These are phyloP conservation scores for Mycena rosella DNA, from an alignment of 768 basidiomycete genomes.

Conservation along the genomic window DNA sequence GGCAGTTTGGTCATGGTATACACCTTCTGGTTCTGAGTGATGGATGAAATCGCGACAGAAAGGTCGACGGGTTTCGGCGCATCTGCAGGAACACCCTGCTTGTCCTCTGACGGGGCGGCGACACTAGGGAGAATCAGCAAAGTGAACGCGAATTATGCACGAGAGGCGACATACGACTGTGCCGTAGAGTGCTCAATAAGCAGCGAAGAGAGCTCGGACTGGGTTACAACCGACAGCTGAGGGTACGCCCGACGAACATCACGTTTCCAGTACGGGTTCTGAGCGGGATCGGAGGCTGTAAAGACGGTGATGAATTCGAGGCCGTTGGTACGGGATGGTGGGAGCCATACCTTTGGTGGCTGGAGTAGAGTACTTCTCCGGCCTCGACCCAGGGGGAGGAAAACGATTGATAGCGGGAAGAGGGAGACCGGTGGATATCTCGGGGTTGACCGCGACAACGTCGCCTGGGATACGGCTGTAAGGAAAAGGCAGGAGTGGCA, in stretches of 20 bases:
- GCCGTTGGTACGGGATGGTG: background rate
- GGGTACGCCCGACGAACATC: conserved; percentile 94
- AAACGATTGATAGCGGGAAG: conserved; percentile 78
- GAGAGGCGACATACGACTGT: conserved; percentile 66
- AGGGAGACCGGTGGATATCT: conserved; percentile 92
- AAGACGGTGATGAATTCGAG: conserved; percentile 11
- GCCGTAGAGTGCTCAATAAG: conserved; percentile 83
- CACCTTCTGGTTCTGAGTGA: conserved; percentile 67
- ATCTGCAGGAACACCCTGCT: conserved; percentile 59
- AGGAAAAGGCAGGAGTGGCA: background rate
- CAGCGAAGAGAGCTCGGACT: conserved; percentile 82
- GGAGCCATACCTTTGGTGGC: conserved; percentile 80
- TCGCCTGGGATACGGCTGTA: conserved; percentile 69
- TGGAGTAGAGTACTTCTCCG: conserved; percentile 88
- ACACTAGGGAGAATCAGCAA: conserved; percentile 27
- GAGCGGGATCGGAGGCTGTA: conserved; percentile 84
- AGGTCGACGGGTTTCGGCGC: conserved; percentile 67
- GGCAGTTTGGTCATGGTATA: conserved; percentile 78
- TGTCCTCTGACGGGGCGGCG: conserved; percentile 41
- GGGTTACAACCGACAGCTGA: conserved; percentile 90
- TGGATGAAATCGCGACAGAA: conserved; percentile 77
- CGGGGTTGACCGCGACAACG: conserved; percentile 85
- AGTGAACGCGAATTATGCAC: background rate
- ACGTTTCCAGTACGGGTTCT: conserved; percentile 97
- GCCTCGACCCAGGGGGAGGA: conserved; percentile 90